phyloP scores from a whole-genome alignment of 345 rosid species.

The Rhodamnia argentea region DNA sequence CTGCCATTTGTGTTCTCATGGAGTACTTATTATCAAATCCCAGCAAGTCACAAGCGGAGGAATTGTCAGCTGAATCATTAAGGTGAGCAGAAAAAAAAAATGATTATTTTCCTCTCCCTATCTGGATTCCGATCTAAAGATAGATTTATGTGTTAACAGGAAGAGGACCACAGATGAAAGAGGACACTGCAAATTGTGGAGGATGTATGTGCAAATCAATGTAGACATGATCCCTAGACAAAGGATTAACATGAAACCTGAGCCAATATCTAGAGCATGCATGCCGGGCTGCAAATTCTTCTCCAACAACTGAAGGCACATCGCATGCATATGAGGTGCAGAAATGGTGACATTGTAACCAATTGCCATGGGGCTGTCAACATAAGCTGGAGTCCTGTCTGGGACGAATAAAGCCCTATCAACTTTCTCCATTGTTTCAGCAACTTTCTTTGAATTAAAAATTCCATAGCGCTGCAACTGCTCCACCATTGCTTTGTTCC shows the following conservation, averaged over 20 bases:
- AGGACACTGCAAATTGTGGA: background rate
- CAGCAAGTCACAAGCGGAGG: background rate
- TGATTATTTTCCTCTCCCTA: background rate
- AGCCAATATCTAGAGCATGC: conserved; percentile 92
- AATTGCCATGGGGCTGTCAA: conserved; percentile 74
- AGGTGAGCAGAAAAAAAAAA: background rate
- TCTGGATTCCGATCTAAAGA: background rate
- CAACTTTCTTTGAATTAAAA: conserved; percentile 49
- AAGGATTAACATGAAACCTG: conserved; percentile 39
- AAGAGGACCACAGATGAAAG: background rate
- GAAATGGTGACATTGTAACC: conserved; percentile 98
- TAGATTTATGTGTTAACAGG: background rate
- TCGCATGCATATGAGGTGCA: conserved; percentile 99
- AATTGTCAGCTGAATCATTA: background rate
- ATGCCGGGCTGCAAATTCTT: conserved; percentile 79
- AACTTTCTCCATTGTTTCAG: conserved; percentile 75
- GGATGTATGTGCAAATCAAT: background rate
- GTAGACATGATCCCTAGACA: background rate
- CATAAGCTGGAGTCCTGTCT: conserved; percentile 55
- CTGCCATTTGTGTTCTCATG: background rate
- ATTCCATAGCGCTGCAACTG: conserved; percentile 54
- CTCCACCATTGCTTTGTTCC: conserved; percentile 67
- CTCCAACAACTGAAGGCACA: conserved; percentile 79
- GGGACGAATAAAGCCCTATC: conserved; percentile 88
- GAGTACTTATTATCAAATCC: background rate